Percentiles rank a stretch among this genome's conserved stretches.
phyloP scores from a whole-genome alignment of 1,139 yeast species.

The Hemisphaericaspora subhashii region DNA sequence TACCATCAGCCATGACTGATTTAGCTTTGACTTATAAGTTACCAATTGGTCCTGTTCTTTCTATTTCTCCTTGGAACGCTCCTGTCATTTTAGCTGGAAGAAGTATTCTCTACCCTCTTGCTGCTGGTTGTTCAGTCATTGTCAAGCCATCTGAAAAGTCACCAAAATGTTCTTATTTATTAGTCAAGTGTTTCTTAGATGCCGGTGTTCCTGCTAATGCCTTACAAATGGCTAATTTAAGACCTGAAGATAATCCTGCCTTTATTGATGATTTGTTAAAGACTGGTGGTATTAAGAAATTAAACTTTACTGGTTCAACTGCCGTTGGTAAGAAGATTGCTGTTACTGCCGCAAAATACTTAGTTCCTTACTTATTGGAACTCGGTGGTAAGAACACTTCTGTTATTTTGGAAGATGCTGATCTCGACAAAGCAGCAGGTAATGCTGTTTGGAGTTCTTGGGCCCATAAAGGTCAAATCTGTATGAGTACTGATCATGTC shows the following conservation, averaged over 20 bases:
- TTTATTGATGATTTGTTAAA: slow-evolving; percentile 28
- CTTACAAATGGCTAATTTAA: slow-evolving; percentile 34
- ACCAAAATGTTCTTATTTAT: slow-evolving; percentile 28
- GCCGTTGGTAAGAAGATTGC: slow-evolving; percentile 37
- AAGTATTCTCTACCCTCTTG: slow-evolving; percentile 42
- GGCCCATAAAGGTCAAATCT: slow-evolving; percentile 47
- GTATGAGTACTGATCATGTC: slow-evolving; percentile 45
- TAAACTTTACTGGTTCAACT: slow-evolving; percentile 49
- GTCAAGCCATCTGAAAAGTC: slow-evolving; percentile 41
- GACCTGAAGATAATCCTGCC: slow-evolving; percentile 24
- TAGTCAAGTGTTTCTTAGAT: slow-evolving; percentile 32
- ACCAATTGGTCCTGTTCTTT: slow-evolving; percentile 46
- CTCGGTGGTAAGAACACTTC: slow-evolving; percentile 46
- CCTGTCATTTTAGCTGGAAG: slow-evolving; percentile 42
- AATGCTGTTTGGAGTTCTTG: slow-evolving; percentile 32
- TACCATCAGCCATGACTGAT: slow-evolving; percentile 20
- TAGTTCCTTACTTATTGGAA: slow-evolving; percentile 42
- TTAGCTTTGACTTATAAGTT: slow-evolving; percentile 32
- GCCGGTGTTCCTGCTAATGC: slow-evolving; percentile 41
- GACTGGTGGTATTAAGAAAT: slow-evolving; percentile 27
- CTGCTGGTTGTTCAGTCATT: slow-evolving; percentile 54
- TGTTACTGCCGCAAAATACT: slow-evolving; percentile 28
- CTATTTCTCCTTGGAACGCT: slow-evolving; percentile 52
- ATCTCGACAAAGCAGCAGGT: slow-evolving; percentile 32
- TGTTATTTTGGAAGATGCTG: slow-evolving; percentile 34